Evolutionary conservation across 2,329 filamentous ascomycete genomes (phyloP), one percentile per base, ranked within the genome.

Genomic region (Stachybotrys chartarum): DNA sequence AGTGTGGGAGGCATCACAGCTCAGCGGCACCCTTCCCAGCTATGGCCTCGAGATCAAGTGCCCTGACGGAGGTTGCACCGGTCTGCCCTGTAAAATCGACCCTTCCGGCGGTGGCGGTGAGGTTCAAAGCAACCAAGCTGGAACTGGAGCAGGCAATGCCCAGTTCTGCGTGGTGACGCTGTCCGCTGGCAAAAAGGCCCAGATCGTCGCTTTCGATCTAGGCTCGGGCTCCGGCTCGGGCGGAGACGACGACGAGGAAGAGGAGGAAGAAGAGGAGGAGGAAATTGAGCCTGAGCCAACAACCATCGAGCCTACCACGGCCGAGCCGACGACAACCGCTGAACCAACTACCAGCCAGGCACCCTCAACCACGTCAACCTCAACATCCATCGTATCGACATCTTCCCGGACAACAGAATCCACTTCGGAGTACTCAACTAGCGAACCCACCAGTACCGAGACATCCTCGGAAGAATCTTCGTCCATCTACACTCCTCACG

Each of bases 91-190:
- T 73, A 77, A 78, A 57, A 90, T 91, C 61, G 80, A 89, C 62
- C 84, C 86, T 6, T 72, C 76, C 30, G 74, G 80, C 51, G 74
- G 67, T 10, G 75, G 84, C 54, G 84, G 83, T 53, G 77, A 78
- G 47, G 82, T 91, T 55, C 75, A 70, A 8, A 87, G 85, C 63
- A 70, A 77, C 17, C 70, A 78, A 18, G 66, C 71, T 32, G 74
- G 81, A 45, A 71, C 72, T 16, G 88, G 88, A 52, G 88, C 87
- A 16, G 87, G 87, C 32, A 84, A 81, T 61, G 81, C 84, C 17
- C 74, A 77, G 47, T 92, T 90, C 71, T 93, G 89, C 63, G 88
- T 91, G 51, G 88, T 89, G 12, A 92, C 88, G 14, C 84, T 91
- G 16, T 77, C 84, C 48, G 80, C 81, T 62, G 88, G 88, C 30